These are phyloP conservation scores for Saccharomyces pastorianus DNA, from an alignment of 1,139 yeast species.

Conservation along the genomic window DNA sequence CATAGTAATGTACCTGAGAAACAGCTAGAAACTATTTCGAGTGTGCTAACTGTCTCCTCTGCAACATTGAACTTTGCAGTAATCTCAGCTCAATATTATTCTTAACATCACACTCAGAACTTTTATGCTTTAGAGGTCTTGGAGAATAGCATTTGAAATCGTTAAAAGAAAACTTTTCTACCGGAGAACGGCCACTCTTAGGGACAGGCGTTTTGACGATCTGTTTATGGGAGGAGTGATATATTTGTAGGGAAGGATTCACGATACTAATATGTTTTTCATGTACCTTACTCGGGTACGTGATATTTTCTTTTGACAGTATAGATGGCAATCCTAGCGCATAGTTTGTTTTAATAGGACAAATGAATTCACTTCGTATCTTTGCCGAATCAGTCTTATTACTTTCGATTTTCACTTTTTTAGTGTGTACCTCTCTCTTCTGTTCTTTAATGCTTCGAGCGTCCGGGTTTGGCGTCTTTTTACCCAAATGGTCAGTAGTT, in stretches of 20 bases:
- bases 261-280: slow-evolving; percentile 7
- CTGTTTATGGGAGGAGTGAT: slow-evolving; percentile 8
- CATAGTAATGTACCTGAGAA: no score
- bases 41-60: slow-evolving; percentile 7
- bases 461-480: background rate
- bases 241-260: slow-evolving; percentile 3
- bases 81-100: slow-evolving; percentile 9
- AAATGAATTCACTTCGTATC: background rate
- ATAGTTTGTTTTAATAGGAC: background rate
- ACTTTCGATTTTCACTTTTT: background rate
- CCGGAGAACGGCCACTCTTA: background rate
- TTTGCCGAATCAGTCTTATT: background rate
- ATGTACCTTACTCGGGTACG: background rate
- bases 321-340: background rate
- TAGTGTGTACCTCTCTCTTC: background rate
- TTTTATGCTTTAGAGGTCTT: background rate
- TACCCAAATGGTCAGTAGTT: background rate
- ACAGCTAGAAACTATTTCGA: background rate
- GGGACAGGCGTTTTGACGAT: slow-evolving; percentile 16
- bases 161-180: background rate
- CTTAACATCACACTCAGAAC: background rate
- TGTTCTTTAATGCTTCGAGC: background rate
- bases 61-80: slow-evolving; percentile 15
- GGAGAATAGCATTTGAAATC: background rate
- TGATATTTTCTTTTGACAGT: background rate